Evolutionary conservation across 768 basidiomycete genomes (phyloP), one percentile per base, ranked within the genome.

Genomic region (Glaciozyma martinii): DNA sequence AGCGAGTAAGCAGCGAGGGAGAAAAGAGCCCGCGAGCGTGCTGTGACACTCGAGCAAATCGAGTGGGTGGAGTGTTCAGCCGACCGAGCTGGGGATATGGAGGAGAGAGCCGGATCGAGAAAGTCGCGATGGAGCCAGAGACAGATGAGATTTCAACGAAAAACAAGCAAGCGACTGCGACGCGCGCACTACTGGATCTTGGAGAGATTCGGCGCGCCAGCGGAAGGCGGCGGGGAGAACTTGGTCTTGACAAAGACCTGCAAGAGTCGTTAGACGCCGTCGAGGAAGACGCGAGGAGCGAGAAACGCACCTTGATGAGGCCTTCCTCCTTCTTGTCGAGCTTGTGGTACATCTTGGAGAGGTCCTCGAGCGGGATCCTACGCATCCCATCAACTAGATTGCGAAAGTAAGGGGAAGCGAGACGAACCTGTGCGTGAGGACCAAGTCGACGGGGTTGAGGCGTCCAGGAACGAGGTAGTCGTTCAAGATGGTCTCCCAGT

Each of bases 401-500:
- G 23, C 23, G 19, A 49, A 49, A 21, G 9, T 3, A 49, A 9
- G 3, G 54, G 27, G 57, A 29, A 25, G 29, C 75, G 71, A 43
- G 75, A 66, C 65, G 76, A 74, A 29, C 49, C 67, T 60, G 57
- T 70, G 68, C n/a, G 66, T 46, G 32, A 68, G 60, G 19, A 70
- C 61, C 5, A 70, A 60, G 53, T 65, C 69, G 50, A 78, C 81
- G 7, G 83, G 82, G 68, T 88, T 84, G 67, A 88, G 82, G 74
- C 85, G 84, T 21, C 84, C 83, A 1, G 82, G 78, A 56, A 81
- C 76, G 73, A 88, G 83, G 72, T 83, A 84, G 57, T 83, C 81
- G 62, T 86, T 74, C 55, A 88, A 74, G 56, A 89, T 81, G 68
- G 86, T 83, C 62, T 85, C 77, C 86, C 86, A 88, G 76, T 86